Percentiles rank a stretch among this genome's conserved stretches.
Evolutionary conservation across 345 rosid genomes (phyloP).

Genomic region (Brassica juncea): DNA sequence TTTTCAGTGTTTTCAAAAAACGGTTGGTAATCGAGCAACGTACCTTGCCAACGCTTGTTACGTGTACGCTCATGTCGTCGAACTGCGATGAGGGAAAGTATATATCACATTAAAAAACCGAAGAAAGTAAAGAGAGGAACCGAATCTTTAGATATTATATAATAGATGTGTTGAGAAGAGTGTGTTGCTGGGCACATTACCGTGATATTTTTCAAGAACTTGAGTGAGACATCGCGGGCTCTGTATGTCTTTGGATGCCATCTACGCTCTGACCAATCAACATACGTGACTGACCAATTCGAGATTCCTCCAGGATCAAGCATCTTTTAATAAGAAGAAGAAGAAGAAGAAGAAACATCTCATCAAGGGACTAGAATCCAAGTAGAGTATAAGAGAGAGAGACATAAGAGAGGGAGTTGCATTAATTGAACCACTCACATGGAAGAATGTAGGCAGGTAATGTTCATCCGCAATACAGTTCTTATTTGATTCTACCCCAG

Average conservation of each 20-base stretch:
- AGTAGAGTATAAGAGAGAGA: not conserved
- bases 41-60: conserved; percentile 75
- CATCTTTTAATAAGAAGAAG: conserved; percentile 48
- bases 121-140: not conserved
- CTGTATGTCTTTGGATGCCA: conserved; percentile 97
- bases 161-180: conserved; percentile 6
- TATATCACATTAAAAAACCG: not conserved
- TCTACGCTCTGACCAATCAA: conserved; percentile 98
- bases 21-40: not conserved
- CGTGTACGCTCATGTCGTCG: conserved; percentile 68
- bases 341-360: conserved; percentile 2
- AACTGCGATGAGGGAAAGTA: conserved; percentile 54
- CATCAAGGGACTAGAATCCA: conserved; percentile 15
- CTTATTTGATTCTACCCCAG: conserved; percentile 81
- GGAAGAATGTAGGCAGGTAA: conserved; percentile 89
- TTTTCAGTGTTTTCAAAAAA: not conserved
- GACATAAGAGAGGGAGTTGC: not conserved
- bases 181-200: conserved; percentile 41
- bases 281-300: conserved; percentile 92
- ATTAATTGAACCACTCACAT: conserved; percentile 51
- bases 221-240: conserved; percentile 61
- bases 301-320: conserved; percentile 93
- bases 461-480: conserved; percentile 99
- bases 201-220: conserved; percentile 74
- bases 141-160: not conserved